These are phyloP conservation scores for Penicillium brevicompactum DNA, from an alignment of 2,329 filamentous ascomycete species.

Conservation along the genomic window DNA sequence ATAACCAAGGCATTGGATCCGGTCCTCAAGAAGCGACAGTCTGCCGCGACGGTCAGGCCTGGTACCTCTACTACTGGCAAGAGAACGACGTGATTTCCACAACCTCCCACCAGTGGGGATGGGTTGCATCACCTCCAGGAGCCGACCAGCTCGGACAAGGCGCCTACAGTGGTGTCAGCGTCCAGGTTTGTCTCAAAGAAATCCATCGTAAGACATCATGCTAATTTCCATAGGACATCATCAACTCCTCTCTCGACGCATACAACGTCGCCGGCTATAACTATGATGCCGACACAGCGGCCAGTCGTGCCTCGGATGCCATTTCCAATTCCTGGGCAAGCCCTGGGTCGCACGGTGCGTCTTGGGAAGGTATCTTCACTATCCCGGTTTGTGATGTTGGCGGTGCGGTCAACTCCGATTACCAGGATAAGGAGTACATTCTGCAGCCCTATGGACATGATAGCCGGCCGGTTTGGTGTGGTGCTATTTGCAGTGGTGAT, in stretches of 20 bases:
- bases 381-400: conserved; percentile 13
- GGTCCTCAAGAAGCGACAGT: conserved; percentile 7
- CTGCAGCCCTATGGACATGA: conserved; percentile 16
- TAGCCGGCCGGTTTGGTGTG: conserved; percentile 17
- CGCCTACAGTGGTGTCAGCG: conserved; percentile 2
- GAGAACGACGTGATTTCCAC: conserved; percentile 9
- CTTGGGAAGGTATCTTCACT: conserved; percentile 18
- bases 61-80: conserved; percentile 21
- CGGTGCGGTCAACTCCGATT: conserved; percentile 4
- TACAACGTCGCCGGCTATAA: conserved; percentile 13
- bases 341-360: conserved; percentile 9
- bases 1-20: conserved; percentile 13
- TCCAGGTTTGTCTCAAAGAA: neutral
- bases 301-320: conserved; percentile 8
- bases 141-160: conserved; percentile 7
- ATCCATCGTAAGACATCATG: neutral
- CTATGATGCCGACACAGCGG: conserved; percentile 2
- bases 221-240: conserved; percentile 6
- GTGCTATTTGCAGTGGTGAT: conserved; percentile 15
- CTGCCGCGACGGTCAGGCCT: conserved; percentile 15
- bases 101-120: conserved; percentile 15
- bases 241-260: conserved; percentile 19
- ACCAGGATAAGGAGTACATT: conserved; percentile 12
- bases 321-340: conserved; percentile 9
- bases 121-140: conserved; percentile 10